These are phyloP conservation scores for Pinus albicaulis DNA, from an alignment of 75 land plant genomes.

Conservation along the genomic window DNA sequence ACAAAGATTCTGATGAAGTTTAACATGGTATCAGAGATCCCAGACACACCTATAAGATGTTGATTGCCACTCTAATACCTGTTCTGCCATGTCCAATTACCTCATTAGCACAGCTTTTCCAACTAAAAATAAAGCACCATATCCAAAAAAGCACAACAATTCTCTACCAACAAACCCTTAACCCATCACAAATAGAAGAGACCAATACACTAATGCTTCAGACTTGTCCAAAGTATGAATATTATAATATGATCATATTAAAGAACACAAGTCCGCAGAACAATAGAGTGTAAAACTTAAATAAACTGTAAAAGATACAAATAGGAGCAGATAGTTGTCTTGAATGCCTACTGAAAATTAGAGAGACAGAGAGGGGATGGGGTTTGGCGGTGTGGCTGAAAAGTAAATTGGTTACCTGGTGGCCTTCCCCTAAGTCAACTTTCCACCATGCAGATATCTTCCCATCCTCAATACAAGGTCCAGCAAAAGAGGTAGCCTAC, in stretches of 20 bases:
- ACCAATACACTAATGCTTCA: not conserved
- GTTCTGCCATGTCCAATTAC: no score
- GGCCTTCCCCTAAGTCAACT: constrained; percentile 85
- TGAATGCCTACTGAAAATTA: not conserved
- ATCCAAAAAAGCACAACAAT: no score
- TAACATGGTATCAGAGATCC: no score
- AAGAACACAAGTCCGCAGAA: not conserved
- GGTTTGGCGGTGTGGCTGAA: no score
- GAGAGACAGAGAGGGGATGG: no score
- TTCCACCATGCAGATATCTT: constrained; percentile 83
- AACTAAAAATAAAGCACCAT: no score
- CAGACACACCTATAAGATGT: no score
- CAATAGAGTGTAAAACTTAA: not conserved
- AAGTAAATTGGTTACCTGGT: constrained; percentile 50
- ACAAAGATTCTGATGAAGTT: no score
- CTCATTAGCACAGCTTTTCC: no score
- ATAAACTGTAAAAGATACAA: not conserved
- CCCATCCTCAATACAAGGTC: constrained; percentile 79
- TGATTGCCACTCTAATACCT: no score
- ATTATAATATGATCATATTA: not conserved
- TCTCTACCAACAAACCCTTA: not conserved
- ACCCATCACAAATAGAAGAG: not conserved
- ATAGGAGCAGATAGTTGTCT: not conserved
- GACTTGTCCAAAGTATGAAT: not conserved
- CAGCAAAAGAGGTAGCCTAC: constrained; percentile 91